These are phyloP conservation scores for Tuber brumale DNA, from an alignment of 495 filamentous ascomycete genomes.

Conservation along the genomic window DNA sequence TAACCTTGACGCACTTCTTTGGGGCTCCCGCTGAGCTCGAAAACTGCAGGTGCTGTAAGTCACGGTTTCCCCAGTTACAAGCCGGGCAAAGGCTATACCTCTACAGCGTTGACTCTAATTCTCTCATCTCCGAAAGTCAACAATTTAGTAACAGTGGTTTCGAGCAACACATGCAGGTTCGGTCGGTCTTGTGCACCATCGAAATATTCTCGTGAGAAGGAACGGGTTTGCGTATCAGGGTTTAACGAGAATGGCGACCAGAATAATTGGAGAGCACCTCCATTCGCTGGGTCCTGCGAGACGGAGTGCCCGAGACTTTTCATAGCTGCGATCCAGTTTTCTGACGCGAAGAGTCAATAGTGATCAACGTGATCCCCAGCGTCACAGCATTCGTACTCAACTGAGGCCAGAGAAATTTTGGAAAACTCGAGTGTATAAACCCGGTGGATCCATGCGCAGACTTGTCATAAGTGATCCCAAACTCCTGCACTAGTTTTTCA, in stretches of 20 bases:
- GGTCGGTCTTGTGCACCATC: conserved; percentile 29
- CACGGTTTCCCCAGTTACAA: conserved; percentile 3
- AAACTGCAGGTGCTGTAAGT: neutral
- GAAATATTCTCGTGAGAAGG: conserved; percentile 44
- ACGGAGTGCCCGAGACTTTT: conserved; percentile 49
- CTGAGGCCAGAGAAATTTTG: conserved; percentile 49
- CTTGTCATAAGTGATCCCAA: conserved; percentile 44
- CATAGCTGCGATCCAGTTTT: conserved; percentile 50
- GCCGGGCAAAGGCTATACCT: neutral
- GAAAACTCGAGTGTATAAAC: conserved; percentile 51
- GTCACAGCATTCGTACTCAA: conserved; percentile 42
- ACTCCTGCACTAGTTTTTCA: conserved; percentile 44
- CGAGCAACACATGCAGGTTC: conserved; percentile 43
- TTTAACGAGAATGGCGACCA: conserved; percentile 48
- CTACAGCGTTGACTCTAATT: conserved; percentile 19
- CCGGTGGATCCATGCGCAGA: conserved; percentile 44
- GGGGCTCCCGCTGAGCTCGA: neutral
- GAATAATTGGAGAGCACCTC: conserved; percentile 48
- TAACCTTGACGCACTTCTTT: conserved; percentile 26
- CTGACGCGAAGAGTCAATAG: conserved; percentile 36
- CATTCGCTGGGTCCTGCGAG: conserved; percentile 47
- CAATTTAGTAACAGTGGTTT: conserved; percentile 38
- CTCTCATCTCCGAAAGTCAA: conserved; percentile 21
- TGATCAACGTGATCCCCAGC: conserved; percentile 11
- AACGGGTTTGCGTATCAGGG: conserved; percentile 44